A percentile compares a stretch with the other conserved stretches of the same genome.
Conservation (phyloP, 2,329 filamentous ascomycete genomes). For the Ascochyta clinopodiicola region DNA sequence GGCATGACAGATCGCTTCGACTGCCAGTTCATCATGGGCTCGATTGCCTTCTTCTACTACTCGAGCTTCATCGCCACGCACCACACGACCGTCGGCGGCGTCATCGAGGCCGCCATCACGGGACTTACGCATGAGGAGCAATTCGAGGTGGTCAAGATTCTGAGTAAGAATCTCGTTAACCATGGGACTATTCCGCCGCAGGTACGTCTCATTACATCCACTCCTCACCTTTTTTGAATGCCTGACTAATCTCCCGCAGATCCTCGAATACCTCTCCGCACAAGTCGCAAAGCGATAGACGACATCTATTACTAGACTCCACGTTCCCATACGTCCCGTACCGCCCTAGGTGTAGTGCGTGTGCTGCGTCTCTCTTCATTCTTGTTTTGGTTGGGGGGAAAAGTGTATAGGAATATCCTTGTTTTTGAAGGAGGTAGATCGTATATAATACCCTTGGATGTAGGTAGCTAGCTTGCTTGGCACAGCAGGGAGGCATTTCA, state of each 20-base stretch:
- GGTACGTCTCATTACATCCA: conserved; percentile 44
- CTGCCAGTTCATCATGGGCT: conserved; percentile 99
- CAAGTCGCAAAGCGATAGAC: conserved; percentile 2
- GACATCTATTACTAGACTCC: too few species aligned
- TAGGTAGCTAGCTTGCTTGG: too few species aligned
- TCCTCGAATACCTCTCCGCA: conserved; percentile 14
- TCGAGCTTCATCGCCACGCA: conserved; percentile 94
- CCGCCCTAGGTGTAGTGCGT: too few species aligned
- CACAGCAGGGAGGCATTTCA: too few species aligned
- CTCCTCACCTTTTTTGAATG: too few species aligned
- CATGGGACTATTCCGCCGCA: conserved; percentile 64
- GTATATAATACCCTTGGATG: too few species aligned
- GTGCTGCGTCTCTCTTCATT: too few species aligned
- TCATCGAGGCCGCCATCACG: conserved; percentile 90
- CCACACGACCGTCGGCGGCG: conserved; percentile 81
- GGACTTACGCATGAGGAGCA: conserved; percentile 89
- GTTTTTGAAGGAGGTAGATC: too few species aligned
- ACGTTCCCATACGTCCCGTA: too few species aligned
- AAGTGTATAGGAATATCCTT: too few species aligned
- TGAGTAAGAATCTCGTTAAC: conserved; percentile 69
- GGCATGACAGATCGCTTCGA: conserved; percentile 99
- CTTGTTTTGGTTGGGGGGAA: too few species aligned
- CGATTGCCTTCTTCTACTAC: conserved; percentile 98
- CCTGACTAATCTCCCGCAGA: background rate
- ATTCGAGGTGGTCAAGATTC: conserved; percentile 73